A percentile compares a stretch with the other conserved stretches of the same genome.
These are phyloP conservation scores for Penicillium brasilianum DNA, from an alignment of 2,329 filamentous ascomycete genomes.

Conservation along the genomic window DNA sequence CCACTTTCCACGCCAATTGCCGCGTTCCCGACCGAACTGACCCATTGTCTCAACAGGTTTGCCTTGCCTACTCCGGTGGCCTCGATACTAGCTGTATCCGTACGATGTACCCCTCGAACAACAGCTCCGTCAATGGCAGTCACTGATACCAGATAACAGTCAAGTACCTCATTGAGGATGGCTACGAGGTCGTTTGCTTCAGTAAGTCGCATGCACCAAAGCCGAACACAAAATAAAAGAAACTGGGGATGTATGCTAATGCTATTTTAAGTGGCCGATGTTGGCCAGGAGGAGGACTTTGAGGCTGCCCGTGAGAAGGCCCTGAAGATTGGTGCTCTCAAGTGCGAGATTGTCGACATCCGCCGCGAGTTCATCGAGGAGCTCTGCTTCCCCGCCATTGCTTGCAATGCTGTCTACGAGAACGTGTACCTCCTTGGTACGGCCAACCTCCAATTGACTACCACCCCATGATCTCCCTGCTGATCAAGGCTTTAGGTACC, in stretches of 20 bases:
- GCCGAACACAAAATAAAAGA: not conserved
- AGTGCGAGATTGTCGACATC: conserved; percentile 68
- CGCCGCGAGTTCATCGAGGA: conserved; percentile 77
- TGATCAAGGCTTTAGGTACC: conserved; percentile 34
- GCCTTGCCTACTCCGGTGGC: conserved; percentile 54
- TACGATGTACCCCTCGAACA: conserved; percentile 39
- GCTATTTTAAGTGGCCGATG: conserved; percentile 62
- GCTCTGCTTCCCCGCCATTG: conserved; percentile 76
- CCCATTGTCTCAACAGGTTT: conserved; percentile 34
- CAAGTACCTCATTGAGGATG: conserved; percentile 56
- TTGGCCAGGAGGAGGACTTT: conserved; percentile 79
- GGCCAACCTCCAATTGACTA: conserved; percentile 20
- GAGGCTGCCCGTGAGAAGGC: conserved; percentile 75
- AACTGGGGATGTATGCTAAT: conserved; percentile 18
- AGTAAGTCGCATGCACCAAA: conserved; percentile 39
- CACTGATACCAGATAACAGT: conserved; percentile 35
- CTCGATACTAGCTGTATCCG: conserved; percentile 65
- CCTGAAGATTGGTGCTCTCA: conserved; percentile 68
- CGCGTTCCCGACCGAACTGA: conserved; percentile 21
- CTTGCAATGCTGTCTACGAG: conserved; percentile 68
- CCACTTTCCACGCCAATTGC: conserved; percentile 16
- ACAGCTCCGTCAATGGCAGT: conserved; percentile 12
- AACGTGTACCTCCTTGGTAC: conserved; percentile 65
- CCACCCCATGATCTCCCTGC: not conserved
- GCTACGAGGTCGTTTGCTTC: conserved; percentile 67